phyloP scores from a whole-genome alignment of 1,139 yeast genomes.

The Yamadazyma buinensis region DNA sequence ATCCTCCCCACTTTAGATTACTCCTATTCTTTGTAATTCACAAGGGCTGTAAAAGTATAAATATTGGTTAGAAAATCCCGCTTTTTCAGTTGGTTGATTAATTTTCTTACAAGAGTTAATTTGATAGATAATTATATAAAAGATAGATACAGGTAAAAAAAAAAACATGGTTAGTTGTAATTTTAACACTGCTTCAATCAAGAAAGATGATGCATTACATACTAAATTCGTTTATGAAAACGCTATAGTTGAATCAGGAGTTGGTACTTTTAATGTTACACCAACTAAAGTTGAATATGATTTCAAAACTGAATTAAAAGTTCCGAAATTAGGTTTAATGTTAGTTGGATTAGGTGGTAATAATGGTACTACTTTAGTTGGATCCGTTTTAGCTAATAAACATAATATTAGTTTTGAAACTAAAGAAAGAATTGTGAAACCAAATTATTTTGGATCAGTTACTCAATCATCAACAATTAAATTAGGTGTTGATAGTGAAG shows the following conservation, averaged over 20 bases:
- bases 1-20: too few species aligned
- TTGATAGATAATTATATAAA: slow-evolving; percentile 5
- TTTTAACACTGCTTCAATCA: slow-evolving; percentile 59
- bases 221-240: slow-evolving; percentile 58
- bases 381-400: slow-evolving; percentile 83
- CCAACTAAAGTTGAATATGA: slow-evolving; percentile 75
- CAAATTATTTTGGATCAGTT: slow-evolving; percentile 94
- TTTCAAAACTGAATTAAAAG: slow-evolving; percentile 77
- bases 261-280: slow-evolving; percentile 62
- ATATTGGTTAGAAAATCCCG: slow-evolving; percentile 10
- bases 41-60: slow-evolving; percentile 18
- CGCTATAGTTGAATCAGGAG: slow-evolving; percentile 39
- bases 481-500: slow-evolving; percentile 77
- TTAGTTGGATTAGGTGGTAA: slow-evolving; percentile 96
- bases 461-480: slow-evolving; percentile 91
- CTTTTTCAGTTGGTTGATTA: too few species aligned
- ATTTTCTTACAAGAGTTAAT: too few species aligned
- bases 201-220: slow-evolving; percentile 55
- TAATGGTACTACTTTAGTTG: slow-evolving; percentile 89
- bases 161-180: slow-evolving; percentile 32
- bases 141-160: slow-evolving; percentile 17
- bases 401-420: slow-evolving; percentile 74
- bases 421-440: slow-evolving; percentile 74
- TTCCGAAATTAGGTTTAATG: slow-evolving; percentile 85
- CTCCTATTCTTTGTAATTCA: too few species aligned